Conservation (phyloP, 306 rosid genomes). For the Quercus aquifolioides region DNA sequence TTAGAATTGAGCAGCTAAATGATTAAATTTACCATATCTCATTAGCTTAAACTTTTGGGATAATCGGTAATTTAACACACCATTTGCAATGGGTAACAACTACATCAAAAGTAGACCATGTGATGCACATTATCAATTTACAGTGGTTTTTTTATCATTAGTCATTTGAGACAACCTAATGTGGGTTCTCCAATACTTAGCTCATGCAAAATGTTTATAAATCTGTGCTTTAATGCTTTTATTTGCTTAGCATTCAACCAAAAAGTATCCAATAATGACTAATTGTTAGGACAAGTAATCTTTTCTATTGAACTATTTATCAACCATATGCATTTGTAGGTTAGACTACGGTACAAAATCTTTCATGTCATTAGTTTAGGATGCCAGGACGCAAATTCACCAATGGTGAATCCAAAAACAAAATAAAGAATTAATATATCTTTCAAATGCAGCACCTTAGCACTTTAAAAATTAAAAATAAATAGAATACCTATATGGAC, state of each 20-base stretch:
- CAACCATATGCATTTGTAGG: not conserved
- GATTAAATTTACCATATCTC: too few relatives aligned
- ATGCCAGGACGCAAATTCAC: not conserved
- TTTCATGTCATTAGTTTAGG: not conserved
- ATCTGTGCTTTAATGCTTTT: not conserved
- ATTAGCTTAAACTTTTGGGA: too few relatives aligned
- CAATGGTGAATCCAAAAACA: not conserved
- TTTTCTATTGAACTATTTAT: not conserved
- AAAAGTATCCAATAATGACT: not conserved
- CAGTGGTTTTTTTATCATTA: too few relatives aligned
- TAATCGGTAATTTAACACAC: too few relatives aligned
- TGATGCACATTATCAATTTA: too few relatives aligned
- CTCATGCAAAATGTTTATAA: not conserved
- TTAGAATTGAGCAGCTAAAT: too few relatives aligned
- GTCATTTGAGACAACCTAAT: too few relatives aligned
- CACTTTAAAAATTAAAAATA: not conserved
- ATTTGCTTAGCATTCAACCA: not conserved
- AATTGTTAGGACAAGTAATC: not conserved
- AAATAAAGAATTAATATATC: not conserved
- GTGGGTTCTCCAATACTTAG: not conserved
- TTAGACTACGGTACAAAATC: not conserved
- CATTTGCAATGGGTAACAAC: too few relatives aligned
- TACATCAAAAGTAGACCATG: too few relatives aligned
- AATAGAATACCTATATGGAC: conserved; percentile 7
- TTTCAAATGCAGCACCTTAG: not conserved